Evolutionary conservation across 176 grass and related monocot genomes (phyloP), one percentile per base, ranked within the genome.

Genomic region (Elymus sibiricus): DNA sequence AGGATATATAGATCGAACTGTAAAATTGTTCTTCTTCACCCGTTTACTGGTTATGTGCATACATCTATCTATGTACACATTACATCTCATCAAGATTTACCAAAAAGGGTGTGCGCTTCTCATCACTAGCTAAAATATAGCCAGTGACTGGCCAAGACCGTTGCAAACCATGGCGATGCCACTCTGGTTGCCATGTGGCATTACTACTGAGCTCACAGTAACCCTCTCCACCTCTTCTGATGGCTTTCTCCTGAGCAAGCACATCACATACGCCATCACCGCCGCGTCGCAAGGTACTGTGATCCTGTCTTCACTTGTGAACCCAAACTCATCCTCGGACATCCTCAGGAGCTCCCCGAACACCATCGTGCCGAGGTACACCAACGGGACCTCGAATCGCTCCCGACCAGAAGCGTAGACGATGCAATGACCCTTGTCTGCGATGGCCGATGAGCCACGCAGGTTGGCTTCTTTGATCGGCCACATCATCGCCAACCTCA

Each of bases 191-290:
- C 43, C 82, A 51, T 74, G 90, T 37, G 90, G 64, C 40, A 82
- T 53, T 14, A 89, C 69, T 34, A 93, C 62, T 15, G 88, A 95
- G 58, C 86, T 70, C 29, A 95, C 82, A 40, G 90, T 83, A 0
- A 74, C 87, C 46, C 34, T 83, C 82, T 95, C 94, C 17, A 95
- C 77, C 12, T 91, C 94, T 82, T 87, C 74, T 1, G 94, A 87
- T 2, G 86, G 71, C 67, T 83, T 78, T 77, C 91, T 83, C 76
- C 80, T 85, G 28, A 94, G 53, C 79, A 93, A 86, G 53, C 83
- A 64, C 47, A 92, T 88, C 1, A 91, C 82, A 22, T 94, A 94
- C 64, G 90, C 89, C 89, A 97, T 88, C 44, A 91, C 84, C 11
- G 13, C 70, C 0, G 82, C 92, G 4, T 97, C 91, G 64, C 91